Percentiles rank a stretch among this genome's conserved stretches.
phyloP scores from a whole-genome alignment of 83 land plant genomes.

The Thuja plicata region DNA sequence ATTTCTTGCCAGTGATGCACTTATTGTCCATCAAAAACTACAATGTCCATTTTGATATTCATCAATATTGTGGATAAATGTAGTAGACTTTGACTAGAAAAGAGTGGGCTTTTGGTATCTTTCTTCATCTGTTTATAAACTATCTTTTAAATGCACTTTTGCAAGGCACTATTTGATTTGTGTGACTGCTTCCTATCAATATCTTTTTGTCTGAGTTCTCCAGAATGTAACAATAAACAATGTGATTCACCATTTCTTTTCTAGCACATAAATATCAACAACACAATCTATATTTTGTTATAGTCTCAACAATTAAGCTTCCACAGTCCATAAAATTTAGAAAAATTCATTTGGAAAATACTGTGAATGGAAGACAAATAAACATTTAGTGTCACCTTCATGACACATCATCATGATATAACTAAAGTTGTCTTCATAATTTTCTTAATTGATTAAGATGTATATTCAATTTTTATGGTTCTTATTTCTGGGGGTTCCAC shows the following conservation, averaged over 20 bases:
- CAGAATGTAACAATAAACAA: background rate
- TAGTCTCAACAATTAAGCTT: no score
- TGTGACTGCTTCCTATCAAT: background rate
- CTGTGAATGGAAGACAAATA: background rate
- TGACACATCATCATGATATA: background rate
- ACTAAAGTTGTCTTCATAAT: background rate
- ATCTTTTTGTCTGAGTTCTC: background rate
- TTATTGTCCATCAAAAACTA: background rate
- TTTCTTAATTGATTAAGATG: background rate
- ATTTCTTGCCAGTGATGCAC: no score
- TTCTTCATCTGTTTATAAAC: background rate
- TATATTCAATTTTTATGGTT: background rate
- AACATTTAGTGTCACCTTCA: background rate
- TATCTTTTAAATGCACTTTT: background rate
- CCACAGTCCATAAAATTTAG: no score
- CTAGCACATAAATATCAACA: no score
- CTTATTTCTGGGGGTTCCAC: background rate
- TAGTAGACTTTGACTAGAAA: background rate
- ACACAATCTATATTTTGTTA: no score
- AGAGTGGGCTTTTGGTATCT: background rate
- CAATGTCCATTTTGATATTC: background rate
- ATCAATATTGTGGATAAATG: background rate
- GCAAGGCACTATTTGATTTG: background rate
- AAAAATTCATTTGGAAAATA: no score
- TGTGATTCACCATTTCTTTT: no score